phyloP scores from a whole-genome alignment of 768 basidiomycete genomes.

The Boletellus emodensis region DNA sequence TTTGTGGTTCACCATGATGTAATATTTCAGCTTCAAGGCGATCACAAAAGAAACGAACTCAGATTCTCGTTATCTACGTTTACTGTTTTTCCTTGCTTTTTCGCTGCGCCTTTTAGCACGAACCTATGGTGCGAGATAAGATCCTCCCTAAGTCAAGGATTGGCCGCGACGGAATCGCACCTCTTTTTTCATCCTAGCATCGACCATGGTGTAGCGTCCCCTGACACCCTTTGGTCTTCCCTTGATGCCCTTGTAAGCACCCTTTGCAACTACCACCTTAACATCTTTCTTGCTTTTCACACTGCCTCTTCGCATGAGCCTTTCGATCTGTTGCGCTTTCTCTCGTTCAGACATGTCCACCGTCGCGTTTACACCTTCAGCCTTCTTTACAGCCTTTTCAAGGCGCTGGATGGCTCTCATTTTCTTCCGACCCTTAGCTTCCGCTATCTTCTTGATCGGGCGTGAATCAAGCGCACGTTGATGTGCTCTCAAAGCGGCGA shows the following conservation, averaged over 20 bases:
- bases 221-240: slow-evolving; percentile 95
- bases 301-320: slow-evolving; percentile 79
- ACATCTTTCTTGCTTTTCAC: slow-evolving; percentile 70
- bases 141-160: background rate
- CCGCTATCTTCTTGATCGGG: slow-evolving; percentile 98
- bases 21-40: background rate
- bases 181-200: slow-evolving; percentile 92
- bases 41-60: background rate
- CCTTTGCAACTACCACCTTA: slow-evolving; percentile 90
- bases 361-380: slow-evolving; percentile 86
- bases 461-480: slow-evolving; percentile 93
- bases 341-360: slow-evolving; percentile 91
- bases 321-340: slow-evolving; percentile 91
- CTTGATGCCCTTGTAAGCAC: slow-evolving; percentile 82
- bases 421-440: slow-evolving; percentile 97
- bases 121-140: slow-evolving; percentile 42
- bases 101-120: slow-evolving; percentile 79
- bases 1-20: background rate
- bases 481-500: slow-evolving; percentile 78
- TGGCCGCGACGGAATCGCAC: slow-evolving; percentile 30
- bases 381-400: slow-evolving; percentile 94
- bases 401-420: slow-evolving; percentile 78
- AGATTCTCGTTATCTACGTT: slow-evolving; percentile 32
- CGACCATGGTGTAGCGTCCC: slow-evolving; percentile 93
- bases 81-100: slow-evolving; percentile 55